phyloP scores from a whole-genome alignment of 805 yeast species.

The Candida anglica region DNA sequence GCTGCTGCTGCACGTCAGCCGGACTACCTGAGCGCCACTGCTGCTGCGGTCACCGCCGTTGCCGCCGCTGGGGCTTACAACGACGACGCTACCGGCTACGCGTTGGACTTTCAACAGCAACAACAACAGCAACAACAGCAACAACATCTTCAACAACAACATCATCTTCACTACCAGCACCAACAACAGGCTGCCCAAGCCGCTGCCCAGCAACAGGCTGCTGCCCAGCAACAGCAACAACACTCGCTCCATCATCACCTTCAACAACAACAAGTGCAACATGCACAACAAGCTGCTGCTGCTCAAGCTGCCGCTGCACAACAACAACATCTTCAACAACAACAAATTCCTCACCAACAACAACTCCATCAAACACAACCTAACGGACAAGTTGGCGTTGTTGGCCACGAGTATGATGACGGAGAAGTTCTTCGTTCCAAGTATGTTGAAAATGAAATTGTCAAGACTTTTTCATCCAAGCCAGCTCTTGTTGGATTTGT shows the following conservation, averaged over 20 bases:
- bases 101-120: slow-evolving; percentile 7
- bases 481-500: slow-evolving; percentile 28
- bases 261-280: slow-evolving; percentile 5
- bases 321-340: slow-evolving; percentile 8
- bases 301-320: slow-evolving; percentile 14
- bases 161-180: slow-evolving; percentile 9
- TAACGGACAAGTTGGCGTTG: slow-evolving; percentile 2
- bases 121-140: slow-evolving; percentile 8
- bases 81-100: slow-evolving; percentile 10
- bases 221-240: slow-evolving; percentile 5
- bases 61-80: slow-evolving; percentile 13
- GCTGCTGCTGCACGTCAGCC: slow-evolving; percentile 8
- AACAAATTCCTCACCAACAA: too few relatives aligned
- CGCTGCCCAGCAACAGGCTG: slow-evolving; percentile 3
- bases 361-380: slow-evolving; percentile 6
- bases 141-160: slow-evolving; percentile 8
- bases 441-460: slow-evolving; percentile 27
- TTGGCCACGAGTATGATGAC: slow-evolving; percentile 5
- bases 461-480: slow-evolving; percentile 24
- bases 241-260: slow-evolving; percentile 6
- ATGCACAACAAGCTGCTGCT: slow-evolving; percentile 5
- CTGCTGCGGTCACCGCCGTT: slow-evolving; percentile 12
- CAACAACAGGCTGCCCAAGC: slow-evolving; percentile 6
- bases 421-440: slow-evolving; percentile 17
- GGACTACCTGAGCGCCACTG: slow-evolving; percentile 6